These are phyloP conservation scores for Capsicum baccatum DNA, from an alignment of 257 asterid genomes.

Conservation along the genomic window DNA sequence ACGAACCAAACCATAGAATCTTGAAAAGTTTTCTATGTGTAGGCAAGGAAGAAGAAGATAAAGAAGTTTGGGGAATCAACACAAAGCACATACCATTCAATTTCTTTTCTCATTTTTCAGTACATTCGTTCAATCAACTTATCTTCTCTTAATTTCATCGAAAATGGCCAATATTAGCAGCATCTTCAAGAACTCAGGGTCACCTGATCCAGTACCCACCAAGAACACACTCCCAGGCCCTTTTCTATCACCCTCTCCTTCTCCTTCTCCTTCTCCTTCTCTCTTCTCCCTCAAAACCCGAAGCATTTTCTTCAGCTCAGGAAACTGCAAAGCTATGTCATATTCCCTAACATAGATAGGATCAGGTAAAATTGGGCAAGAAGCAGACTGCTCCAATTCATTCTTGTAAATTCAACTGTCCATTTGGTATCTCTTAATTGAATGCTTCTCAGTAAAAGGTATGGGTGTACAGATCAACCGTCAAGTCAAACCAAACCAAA, in stretches of 20 bases:
- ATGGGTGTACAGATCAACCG: too few relatives aligned
- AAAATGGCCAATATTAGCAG: too few relatives aligned
- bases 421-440: slow-evolving; percentile 72
- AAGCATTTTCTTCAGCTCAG: slow-evolving; percentile 81
- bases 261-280: slow-evolving; percentile 48
- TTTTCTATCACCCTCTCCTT: slow-evolving; percentile 40
- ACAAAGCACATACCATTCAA: too few relatives aligned
- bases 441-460: slow-evolving; percentile 74
- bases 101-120: too few relatives aligned
- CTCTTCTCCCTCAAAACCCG: slow-evolving; percentile 78
- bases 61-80: too few relatives aligned
- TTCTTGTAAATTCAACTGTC: slow-evolving; percentile 83
- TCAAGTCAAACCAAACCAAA: too few relatives aligned
- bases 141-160: too few relatives aligned
- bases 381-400: slow-evolving; percentile 53
- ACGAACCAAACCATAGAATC: too few relatives aligned
- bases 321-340: slow-evolving; percentile 80
- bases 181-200: slow-evolving; percentile 70
- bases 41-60: too few relatives aligned
- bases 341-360: slow-evolving; percentile 61
- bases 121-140: too few relatives aligned
- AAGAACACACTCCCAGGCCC: slow-evolving; percentile 88
- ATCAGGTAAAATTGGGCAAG: slow-evolving; percentile 56
- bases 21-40: too few relatives aligned
- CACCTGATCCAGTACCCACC: slow-evolving; percentile 99